A percentile compares a stretch with the other conserved stretches of the same genome.
Conservation (phyloP, 1,284 basidiomycete genomes). For the Athelia psychrophila region DNA sequence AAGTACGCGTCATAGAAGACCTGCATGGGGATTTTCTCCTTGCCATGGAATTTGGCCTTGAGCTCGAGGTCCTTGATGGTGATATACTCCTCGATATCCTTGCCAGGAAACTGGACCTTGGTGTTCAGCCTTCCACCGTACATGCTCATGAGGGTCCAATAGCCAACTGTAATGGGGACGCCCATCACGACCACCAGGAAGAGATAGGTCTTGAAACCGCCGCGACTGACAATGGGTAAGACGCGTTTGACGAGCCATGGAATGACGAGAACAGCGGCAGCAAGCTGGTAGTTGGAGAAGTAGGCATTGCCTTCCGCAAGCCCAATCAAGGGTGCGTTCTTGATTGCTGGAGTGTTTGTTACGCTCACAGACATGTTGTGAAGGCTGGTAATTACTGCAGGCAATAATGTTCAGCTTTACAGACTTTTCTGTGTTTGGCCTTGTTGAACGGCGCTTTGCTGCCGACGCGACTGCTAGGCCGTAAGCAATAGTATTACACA, state of each 20-base stretch:
- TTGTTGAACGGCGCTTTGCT: no score
- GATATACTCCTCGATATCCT: slow-evolving; percentile 88
- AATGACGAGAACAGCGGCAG: slow-evolving; percentile 69
- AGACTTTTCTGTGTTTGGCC: no score
- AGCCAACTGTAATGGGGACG: slow-evolving; percentile 77
- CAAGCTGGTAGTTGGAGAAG: slow-evolving; percentile 84
- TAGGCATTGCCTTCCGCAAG: slow-evolving; percentile 86
- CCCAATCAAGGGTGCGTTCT: slow-evolving; percentile 80
- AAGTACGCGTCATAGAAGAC: slow-evolving; percentile 98
- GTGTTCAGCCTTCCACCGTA: slow-evolving; percentile 85
- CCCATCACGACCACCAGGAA: slow-evolving; percentile 77
- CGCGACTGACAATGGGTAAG: slow-evolving; percentile 73
- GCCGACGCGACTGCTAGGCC: no score
- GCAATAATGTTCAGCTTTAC: no score
- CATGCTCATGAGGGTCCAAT: slow-evolving; percentile 89
- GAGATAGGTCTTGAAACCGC: slow-evolving; percentile 82
- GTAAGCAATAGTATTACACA: no score
- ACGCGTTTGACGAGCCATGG: slow-evolving; percentile 82
- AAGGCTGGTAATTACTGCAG: not conserved
- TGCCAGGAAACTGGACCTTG: slow-evolving; percentile 85
- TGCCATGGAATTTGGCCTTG: slow-evolving; percentile 74
- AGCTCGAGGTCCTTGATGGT: slow-evolving; percentile 85
- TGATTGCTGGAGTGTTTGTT: slow-evolving; percentile 66
- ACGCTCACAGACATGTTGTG: slow-evolving; percentile 47
- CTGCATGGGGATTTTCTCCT: slow-evolving; percentile 97